Conservation (phyloP, 345 rosid genomes). For the Ceriops zippeliana region DNA sequence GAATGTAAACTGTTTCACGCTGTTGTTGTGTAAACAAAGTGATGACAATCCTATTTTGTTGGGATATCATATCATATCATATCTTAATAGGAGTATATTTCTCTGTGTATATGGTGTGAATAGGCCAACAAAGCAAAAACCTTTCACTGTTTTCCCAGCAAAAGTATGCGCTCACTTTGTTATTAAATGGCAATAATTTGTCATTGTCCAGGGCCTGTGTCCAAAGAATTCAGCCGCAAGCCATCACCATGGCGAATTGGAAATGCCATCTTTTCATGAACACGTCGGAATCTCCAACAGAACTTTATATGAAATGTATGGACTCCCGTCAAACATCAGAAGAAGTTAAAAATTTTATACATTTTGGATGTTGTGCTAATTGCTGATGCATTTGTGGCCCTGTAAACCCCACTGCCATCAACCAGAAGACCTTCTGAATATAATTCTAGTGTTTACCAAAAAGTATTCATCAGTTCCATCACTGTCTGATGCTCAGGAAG, state of each 20-base stretch:
- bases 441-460: no score
- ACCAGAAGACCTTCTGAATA: not conserved
- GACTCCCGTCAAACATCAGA: not conserved
- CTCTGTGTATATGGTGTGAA: no score
- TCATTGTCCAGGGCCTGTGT: not conserved
- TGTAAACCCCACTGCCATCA: not conserved
- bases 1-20: no score
- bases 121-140: not conserved
- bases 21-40: no score
- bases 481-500: no score
- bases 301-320: not conserved
- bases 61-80: no score
- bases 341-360: not conserved
- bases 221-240: no score
- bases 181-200: not conserved
- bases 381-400: not conserved
- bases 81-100: no score
- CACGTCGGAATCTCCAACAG: not conserved
- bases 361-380: not conserved
- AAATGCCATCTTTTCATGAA: not conserved
- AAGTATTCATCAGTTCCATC: no score
- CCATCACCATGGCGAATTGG: no score
- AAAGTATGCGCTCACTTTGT: not conserved
- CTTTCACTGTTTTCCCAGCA: not conserved
- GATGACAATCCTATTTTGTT: no score